Evolutionary conservation across 345 rosid genomes (phyloP).

Genomic region (Brassica carinata): DNA sequence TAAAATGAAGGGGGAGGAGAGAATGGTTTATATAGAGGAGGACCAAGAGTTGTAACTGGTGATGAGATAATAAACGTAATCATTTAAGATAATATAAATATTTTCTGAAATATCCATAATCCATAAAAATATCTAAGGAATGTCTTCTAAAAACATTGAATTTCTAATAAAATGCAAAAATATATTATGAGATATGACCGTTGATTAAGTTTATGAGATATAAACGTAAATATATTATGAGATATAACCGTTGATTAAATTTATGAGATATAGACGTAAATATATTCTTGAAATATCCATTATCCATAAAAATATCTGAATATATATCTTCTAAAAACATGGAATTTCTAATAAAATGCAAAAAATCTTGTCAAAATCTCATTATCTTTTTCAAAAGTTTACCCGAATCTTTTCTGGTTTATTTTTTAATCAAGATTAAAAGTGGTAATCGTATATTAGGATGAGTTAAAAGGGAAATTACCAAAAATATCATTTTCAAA

Average conservation of each 20-base stretch:
- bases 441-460: neutral
- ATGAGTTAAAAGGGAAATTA: neutral
- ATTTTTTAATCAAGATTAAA: neutral
- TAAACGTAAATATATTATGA: neutral
- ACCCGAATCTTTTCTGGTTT: constrained; percentile 8
- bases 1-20: neutral
- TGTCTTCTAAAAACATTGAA: no score
- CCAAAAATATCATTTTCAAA: no score
- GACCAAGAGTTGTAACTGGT: constrained; percentile 14
- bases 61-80: neutral
- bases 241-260: no score
- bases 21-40: constrained; percentile 34
- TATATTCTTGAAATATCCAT: neutral
- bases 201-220: neutral
- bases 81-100: neutral
- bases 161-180: no score
- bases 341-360: constrained; percentile 3
- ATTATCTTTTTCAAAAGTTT: constrained; percentile 7
- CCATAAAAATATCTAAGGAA: neutral
- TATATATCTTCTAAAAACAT: neutral
- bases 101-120: neutral
- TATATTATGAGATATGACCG: no score
- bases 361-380: neutral
- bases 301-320: neutral
- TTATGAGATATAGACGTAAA: neutral